Conservation (phyloP, 305 asterid genomes). For the Lippia alba region DNA sequence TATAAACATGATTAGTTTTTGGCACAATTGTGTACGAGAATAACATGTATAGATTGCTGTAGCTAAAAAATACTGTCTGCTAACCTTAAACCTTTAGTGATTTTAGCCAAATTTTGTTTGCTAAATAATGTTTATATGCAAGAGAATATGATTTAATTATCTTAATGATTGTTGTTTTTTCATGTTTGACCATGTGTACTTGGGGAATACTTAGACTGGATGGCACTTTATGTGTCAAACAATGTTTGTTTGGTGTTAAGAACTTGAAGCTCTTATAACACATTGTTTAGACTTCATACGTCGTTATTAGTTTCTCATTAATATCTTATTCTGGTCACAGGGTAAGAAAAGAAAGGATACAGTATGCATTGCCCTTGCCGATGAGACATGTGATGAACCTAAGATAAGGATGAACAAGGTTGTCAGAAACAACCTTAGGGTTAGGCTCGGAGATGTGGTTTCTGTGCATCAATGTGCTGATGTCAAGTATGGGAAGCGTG, state of each 20-base stretch:
- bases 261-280: neutral
- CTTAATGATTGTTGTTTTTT: neutral
- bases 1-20: neutral
- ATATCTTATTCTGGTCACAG: constrained; percentile 41
- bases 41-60: neutral
- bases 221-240: neutral
- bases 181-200: constrained; percentile 9
- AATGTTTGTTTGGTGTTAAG: neutral
- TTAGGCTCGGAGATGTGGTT: constrained; percentile 91
- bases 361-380: constrained; percentile 86
- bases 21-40: neutral
- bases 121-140: neutral
- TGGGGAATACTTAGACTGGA: neutral
- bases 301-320: neutral
- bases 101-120: neutral
- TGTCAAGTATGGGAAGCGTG: constrained; percentile 90
- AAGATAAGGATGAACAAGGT: constrained; percentile 92
- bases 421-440: constrained; percentile 82
- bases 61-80: neutral
- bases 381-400: constrained; percentile 83
- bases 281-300: neutral
- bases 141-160: neutral
- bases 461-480: constrained; percentile 94
- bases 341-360: constrained; percentile 93
- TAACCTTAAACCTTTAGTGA: neutral